Percentiles rank a stretch among this genome's conserved stretches.
These are phyloP conservation scores for Penicillium sp. DNA, from an alignment of 2,329 filamentous ascomycete genomes.

Conservation along the genomic window DNA sequence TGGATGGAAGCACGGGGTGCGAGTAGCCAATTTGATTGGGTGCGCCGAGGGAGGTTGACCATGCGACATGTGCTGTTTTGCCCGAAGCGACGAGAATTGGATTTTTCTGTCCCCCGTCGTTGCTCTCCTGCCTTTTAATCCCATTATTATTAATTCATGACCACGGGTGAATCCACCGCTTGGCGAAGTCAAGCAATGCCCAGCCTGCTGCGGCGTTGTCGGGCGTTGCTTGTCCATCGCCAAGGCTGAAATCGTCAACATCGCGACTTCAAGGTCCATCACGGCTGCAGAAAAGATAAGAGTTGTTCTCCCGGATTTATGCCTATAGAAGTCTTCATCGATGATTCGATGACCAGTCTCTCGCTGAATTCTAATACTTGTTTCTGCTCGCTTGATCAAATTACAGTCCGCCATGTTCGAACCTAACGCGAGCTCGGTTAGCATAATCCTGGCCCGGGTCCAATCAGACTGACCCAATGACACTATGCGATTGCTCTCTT, in stretches of 20 bases:
- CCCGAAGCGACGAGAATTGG: background rate
- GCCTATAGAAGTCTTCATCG: background rate
- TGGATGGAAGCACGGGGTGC: background rate
- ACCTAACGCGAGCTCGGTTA: background rate
- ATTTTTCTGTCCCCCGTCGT: too few relatives aligned
- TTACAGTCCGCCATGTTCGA: background rate
- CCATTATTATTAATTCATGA: background rate
- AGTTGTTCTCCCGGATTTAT: too few relatives aligned
- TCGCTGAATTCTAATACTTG: background rate
- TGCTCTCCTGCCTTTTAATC: background rate
- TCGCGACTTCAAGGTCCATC: too few relatives aligned
- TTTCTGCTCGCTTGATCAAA: background rate
- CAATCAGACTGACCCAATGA: background rate
- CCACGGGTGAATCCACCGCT: background rate
- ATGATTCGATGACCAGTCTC: background rate
- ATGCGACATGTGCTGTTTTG: background rate
- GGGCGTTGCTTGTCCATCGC: background rate
- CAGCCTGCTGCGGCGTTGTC: background rate
- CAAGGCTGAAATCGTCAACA: background rate
- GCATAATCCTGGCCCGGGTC: background rate
- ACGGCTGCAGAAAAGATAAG: too few relatives aligned
- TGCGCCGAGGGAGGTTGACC: background rate
- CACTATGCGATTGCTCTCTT: background rate
- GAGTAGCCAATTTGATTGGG: background rate
- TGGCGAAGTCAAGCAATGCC: slow-evolving; percentile 1